Conservation (phyloP, 345 rosid species). For the Capsella bursapastoris region DNA sequence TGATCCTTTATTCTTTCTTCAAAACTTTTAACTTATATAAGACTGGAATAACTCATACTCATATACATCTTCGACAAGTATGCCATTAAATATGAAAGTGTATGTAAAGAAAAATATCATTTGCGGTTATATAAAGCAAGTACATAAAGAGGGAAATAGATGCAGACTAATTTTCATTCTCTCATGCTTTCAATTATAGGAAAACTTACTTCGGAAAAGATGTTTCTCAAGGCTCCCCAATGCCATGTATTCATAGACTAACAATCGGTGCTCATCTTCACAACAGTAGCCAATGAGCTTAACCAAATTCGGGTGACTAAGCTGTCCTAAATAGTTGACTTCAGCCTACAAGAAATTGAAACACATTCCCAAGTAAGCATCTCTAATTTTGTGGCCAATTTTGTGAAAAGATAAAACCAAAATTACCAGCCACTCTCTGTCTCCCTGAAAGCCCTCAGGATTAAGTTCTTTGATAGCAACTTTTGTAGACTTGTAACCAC, state of each 20-base stretch:
- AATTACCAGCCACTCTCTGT: constrained; percentile 97
- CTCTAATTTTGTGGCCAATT: neutral
- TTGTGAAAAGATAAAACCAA: neutral
- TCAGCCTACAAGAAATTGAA: constrained; percentile 69
- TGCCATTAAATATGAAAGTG: neutral
- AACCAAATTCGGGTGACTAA: constrained; percentile 90
- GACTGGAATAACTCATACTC: neutral
- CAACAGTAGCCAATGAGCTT: constrained; percentile 99
- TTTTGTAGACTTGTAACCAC: constrained; percentile 57
- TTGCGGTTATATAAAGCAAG: neutral
- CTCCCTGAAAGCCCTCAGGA: constrained; percentile 93
- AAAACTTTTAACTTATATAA: neutral
- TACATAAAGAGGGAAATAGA: neutral
- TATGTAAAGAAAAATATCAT: neutral
- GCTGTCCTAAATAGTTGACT: constrained; percentile 91
- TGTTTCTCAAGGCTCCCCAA: constrained; percentile 93
- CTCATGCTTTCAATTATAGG: neutral
- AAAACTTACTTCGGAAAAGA: constrained; percentile 89
- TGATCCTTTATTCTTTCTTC: neutral
- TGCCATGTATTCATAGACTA: constrained; percentile 94
- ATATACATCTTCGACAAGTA: neutral
- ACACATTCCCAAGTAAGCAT: neutral
- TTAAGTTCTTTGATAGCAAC: constrained; percentile 96
- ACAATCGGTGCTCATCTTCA: constrained; percentile 88
- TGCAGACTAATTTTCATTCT: neutral